These are phyloP conservation scores for Nymphaea thermarum DNA, from an alignment of 164 flowering plant genomes.

Conservation along the genomic window DNA sequence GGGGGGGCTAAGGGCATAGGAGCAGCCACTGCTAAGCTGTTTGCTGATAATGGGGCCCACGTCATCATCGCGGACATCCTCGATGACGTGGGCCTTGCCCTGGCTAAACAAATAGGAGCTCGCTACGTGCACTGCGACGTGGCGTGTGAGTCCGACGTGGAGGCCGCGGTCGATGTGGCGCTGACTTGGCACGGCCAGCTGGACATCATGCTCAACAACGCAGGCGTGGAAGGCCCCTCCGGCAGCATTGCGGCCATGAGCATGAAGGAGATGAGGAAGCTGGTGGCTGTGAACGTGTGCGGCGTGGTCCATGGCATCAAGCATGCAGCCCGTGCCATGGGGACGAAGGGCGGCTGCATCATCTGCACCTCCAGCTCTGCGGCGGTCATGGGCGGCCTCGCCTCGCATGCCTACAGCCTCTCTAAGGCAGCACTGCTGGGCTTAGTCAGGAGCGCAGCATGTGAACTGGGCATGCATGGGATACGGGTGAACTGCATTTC, in stretches of 20 bases:
- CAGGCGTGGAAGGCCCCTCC: conserved; percentile 46
- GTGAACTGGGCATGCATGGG: conserved; percentile 67
- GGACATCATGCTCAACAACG: conserved; percentile 84
- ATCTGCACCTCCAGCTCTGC: conserved; percentile 74
- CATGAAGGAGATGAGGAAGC: conserved; percentile 23
- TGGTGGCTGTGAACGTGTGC: conserved; percentile 36
- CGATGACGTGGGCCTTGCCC: conserved; percentile 35
- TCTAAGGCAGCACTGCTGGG: conserved; percentile 66
- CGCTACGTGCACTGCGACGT: conserved; percentile 68
- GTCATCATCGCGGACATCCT: conserved; percentile 68
- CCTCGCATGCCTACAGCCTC: conserved; percentile 44
- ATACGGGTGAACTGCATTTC: conserved; percentile 82
- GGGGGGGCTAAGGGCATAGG: conserved; percentile 93
- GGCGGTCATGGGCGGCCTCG: conserved; percentile 66
- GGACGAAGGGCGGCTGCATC: conserved; percentile 34
- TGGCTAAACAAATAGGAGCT: conserved; percentile 49
- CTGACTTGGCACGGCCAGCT: conserved; percentile 48
- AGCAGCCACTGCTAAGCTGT: conserved; percentile 51
- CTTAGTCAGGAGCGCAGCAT: conserved; percentile 45
- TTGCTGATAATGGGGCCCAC: conserved; percentile 55
- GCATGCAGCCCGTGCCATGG: conserved; percentile 63
- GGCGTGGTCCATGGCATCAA: conserved; percentile 62
- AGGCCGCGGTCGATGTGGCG: conserved; percentile 38
- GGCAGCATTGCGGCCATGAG: conserved; percentile 52
- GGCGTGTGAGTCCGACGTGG: conserved; percentile 45